phyloP scores from a whole-genome alignment of 768 basidiomycete species.

The Boletus rufocinnamomeus region DNA sequence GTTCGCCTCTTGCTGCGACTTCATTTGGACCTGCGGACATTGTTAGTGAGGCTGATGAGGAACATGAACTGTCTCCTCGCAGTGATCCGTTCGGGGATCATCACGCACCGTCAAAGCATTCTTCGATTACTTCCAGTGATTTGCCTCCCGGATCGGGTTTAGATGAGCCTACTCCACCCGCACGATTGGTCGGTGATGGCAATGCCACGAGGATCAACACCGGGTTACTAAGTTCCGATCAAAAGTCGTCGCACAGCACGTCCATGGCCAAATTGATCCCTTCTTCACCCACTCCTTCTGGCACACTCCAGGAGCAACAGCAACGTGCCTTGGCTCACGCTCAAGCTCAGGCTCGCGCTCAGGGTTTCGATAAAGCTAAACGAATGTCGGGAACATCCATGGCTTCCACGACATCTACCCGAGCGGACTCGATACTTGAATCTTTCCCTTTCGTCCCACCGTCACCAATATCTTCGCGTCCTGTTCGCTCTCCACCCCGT shows the following conservation, averaged over 20 bases:
- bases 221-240: conserved; percentile 43
- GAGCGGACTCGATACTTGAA: conserved; percentile 83
- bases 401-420: conserved; percentile 66
- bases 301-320: conserved; percentile 65
- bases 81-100: conserved; percentile 68
- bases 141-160: conserved; percentile 38
- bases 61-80: conserved; percentile 28
- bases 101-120: conserved; percentile 33
- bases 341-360: conserved; percentile 59
- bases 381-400: conserved; percentile 67
- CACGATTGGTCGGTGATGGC: conserved; percentile 63
- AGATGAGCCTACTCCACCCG: conserved; percentile 42
- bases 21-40: conserved; percentile 75
- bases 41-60: conserved; percentile 46
- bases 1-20: conserved; percentile 68
- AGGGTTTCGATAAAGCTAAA: conserved; percentile 47
- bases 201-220: conserved; percentile 71
- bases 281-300: conserved; percentile 39
- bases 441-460: conserved; percentile 90
- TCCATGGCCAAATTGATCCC: conserved; percentile 65
- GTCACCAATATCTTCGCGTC: conserved; percentile 83
- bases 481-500: conserved; percentile 70
- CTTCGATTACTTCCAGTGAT: conserved; percentile 20
- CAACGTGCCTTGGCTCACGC: conserved; percentile 60
- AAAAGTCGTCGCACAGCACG: conserved; percentile 54